phyloP scores from a whole-genome alignment of 768 basidiomycete genomes.

The Termitomyces titanicus region DNA sequence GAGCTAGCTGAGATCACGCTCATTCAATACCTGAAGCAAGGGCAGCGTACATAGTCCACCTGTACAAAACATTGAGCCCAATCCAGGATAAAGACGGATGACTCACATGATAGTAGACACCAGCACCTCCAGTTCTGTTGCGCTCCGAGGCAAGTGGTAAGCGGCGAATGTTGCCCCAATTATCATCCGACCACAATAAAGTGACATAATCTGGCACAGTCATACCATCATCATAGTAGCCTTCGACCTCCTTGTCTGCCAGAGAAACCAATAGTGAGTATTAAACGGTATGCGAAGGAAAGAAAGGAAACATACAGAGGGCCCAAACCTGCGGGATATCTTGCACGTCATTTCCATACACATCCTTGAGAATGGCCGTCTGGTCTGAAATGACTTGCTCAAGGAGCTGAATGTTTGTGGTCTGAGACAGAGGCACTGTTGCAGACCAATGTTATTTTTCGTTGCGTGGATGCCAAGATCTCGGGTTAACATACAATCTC shows the following conservation, averaged over 20 bases:
- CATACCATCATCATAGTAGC: constrained; percentile 63
- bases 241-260: constrained; percentile 60
- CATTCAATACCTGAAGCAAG: not conserved
- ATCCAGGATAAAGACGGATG: not conserved
- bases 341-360: constrained; percentile 43
- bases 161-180: constrained; percentile 71
- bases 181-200: constrained; percentile 71
- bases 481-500: constrained; percentile 36
- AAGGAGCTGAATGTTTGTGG: constrained; percentile 46
- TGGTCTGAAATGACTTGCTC: constrained; percentile 59
- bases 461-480: not conserved
- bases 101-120: constrained; percentile 65
- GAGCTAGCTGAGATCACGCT: not conserved
- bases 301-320: constrained; percentile 37
- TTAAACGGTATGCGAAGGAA: not conserved
- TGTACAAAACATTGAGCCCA: constrained; percentile 17
- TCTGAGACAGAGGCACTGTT: constrained; percentile 49
- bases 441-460: not conserved
- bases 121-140: constrained; percentile 63
- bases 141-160: constrained; percentile 50
- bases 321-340: constrained; percentile 65
- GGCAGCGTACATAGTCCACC: constrained; percentile 41
- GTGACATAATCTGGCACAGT: constrained; percentile 62
- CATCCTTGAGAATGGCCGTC: constrained; percentile 51
- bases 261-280: not conserved